phyloP scores from a whole-genome alignment of 345 rosid species.

The Lepidium africanum region DNA sequence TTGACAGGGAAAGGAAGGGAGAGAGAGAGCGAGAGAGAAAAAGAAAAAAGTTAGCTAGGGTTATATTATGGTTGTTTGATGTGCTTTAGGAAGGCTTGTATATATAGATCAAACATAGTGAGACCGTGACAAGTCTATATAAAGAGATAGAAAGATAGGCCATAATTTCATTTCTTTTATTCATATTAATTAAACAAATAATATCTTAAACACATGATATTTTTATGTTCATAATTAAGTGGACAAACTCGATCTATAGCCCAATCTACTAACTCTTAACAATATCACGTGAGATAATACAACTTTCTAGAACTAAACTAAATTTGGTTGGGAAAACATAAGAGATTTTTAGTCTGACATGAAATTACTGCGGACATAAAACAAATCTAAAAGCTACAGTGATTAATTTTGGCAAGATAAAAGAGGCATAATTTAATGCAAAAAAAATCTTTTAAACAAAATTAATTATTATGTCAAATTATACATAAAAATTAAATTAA shows the following conservation, averaged over 20 bases:
- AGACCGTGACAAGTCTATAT: neutral
- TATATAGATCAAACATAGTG: conserved; percentile 14
- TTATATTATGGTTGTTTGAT: conserved; percentile 6
- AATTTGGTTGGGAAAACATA: too few relatives aligned
- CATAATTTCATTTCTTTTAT: conserved; percentile 4
- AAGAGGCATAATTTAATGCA: neutral
- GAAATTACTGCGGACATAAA: too few relatives aligned
- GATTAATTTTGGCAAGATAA: neutral
- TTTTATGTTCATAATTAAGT: too few relatives aligned
- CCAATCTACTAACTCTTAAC: too few relatives aligned
- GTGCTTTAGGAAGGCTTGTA: conserved; percentile 6
- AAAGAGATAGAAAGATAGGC: neutral
- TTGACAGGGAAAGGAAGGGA: neutral
- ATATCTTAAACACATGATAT: neutral
- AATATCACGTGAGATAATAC: too few relatives aligned
- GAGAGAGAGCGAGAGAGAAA: neutral
- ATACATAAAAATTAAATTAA: neutral
- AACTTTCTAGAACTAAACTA: too few relatives aligned
- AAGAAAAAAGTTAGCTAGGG: conserved; percentile 12
- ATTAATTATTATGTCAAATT: neutral
- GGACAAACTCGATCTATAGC: too few relatives aligned
- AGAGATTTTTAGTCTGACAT: neutral
- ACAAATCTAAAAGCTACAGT: neutral
- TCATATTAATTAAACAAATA: neutral
- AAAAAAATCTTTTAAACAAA: neutral